Evolutionary conservation across 257 asterid species (phyloP), one percentile per base, ranked within the genome.

Genomic region (Solanum gracilifrons): DNA sequence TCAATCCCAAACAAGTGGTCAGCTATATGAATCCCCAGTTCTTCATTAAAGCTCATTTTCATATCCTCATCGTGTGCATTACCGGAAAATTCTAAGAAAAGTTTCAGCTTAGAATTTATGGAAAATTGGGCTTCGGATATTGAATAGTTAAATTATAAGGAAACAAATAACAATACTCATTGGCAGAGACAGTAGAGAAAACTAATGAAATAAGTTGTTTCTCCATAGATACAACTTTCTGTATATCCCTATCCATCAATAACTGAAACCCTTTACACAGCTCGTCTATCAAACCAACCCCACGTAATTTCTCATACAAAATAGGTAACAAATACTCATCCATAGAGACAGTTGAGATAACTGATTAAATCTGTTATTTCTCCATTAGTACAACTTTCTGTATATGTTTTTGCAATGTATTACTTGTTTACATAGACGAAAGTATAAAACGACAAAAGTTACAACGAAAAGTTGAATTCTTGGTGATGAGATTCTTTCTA

Each of bases 271-370:
- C 95, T 60, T 92, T 92, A 82, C 95, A 92, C 27, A 93, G 82
- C 82, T 92, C 95, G 11, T 87, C 92, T 3, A 92, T 92, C 25
- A 93, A 86, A 39, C 90, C 95, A 36, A 89, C 95, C 79, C 95
- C 96, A 72, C 95, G 92, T 1, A 93, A 90, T 72, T 90, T 93
- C 58, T 91, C 92, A 27, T 92, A 94, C 92, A 92, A 89, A 0
- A 91, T 85, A 6, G 95, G 94, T 90, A 93, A 89, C 87, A 90
- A 90, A 89, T 92, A 66, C 33, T 68, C 35, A 68, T 13, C 18
- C 2, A 35, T 27, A 68, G 74, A 68, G 35, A 68, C 35, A 68
- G 16, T 68, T 12, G 5, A 27, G 33, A 66, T 2, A 68, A 68
- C 74, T 68, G 74, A 72, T 16, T 9, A 73, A 8, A 4, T 15